A percentile compares a stretch with the other conserved stretches of the same genome.
Evolutionary conservation across 1,139 yeast genomes (phyloP).

Genomic region (Yamadazyma conglobata): DNA sequence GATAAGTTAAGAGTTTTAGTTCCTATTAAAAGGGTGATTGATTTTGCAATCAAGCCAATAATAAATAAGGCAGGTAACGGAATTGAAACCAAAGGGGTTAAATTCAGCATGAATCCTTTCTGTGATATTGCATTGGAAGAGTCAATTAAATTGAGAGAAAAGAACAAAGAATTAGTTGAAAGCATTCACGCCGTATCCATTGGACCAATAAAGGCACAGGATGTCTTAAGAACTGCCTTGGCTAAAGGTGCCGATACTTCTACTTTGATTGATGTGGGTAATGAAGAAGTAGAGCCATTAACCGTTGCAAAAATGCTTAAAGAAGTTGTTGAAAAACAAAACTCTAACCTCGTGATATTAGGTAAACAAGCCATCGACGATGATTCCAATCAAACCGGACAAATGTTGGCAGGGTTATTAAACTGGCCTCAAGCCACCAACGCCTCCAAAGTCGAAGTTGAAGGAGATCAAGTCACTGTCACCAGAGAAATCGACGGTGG

Average conservation of each 20-base stretch:
- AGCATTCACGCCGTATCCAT: constrained; percentile 88
- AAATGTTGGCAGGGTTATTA: constrained; percentile 89
- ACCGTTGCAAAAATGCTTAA: constrained; percentile 82
- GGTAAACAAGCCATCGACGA: constrained; percentile 98
- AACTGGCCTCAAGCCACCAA: constrained; percentile 98
- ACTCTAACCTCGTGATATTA: constrained; percentile 74
- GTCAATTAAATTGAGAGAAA: constrained; percentile 74
- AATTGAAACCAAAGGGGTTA: constrained; percentile 85
- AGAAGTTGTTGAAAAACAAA: constrained; percentile 66
- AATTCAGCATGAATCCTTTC: constrained; percentile 92
- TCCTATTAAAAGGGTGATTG: constrained; percentile 93
- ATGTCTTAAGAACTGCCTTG: constrained; percentile 80
- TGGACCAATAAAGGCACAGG: constrained; percentile 86
- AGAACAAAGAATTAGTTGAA: constrained; percentile 69
- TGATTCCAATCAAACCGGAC: constrained; percentile 96
- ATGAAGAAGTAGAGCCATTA: constrained; percentile 77
- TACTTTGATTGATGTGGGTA: constrained; percentile 77
- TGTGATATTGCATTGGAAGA: constrained; percentile 97
- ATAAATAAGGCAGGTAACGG: constrained; percentile 85
- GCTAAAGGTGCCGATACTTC: constrained; percentile 94
- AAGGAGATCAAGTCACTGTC: constrained; percentile 61
- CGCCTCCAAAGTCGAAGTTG: constrained; percentile 80
- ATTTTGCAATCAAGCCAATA: constrained; percentile 89
- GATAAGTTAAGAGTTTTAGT: constrained; percentile 78
- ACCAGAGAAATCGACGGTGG: constrained; percentile 97